phyloP scores from a whole-genome alignment of 2,329 filamentous ascomycete species.

The Didymella segeticola region DNA sequence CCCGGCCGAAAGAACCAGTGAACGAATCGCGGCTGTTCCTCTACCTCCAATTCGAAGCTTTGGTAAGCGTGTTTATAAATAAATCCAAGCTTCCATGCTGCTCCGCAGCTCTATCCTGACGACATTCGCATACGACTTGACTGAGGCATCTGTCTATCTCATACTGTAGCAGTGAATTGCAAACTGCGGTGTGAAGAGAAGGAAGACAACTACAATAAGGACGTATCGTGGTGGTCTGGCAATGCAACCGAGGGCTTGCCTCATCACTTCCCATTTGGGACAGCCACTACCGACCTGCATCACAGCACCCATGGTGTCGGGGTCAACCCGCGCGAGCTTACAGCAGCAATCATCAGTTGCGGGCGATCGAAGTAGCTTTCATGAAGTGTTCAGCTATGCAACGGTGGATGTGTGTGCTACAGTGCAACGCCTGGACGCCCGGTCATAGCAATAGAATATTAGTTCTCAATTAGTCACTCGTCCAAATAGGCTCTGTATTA shows the following conservation, averaged over 20 bases:
- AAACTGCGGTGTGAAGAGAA: neutral
- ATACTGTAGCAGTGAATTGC: neutral
- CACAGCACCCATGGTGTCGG: conserved; percentile 1
- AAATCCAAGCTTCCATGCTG: neutral
- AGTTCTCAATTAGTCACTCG: conserved; percentile 4
- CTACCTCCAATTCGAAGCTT: conserved; percentile 4
- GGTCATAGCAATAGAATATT: conserved; percentile 13
- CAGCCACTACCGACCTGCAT: conserved; percentile 4
- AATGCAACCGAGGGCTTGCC: conserved; percentile 14
- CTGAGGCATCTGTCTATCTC: neutral
- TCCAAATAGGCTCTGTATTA: conserved; percentile 8
- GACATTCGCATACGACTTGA: neutral
- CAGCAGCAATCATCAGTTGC: neutral
- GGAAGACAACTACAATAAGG: neutral
- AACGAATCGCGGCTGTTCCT: conserved; percentile 14
- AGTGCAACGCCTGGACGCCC: conserved; percentile 9
- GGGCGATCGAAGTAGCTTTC: neutral
- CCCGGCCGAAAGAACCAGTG: conserved; percentile 2
- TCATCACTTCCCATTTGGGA: conserved; percentile 11
- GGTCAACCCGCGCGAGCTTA: conserved; percentile 1
- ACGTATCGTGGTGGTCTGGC: conserved; percentile 2
- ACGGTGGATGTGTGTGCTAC: neutral
- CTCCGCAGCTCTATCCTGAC: conserved; percentile 7
- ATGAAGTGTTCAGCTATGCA: neutral
- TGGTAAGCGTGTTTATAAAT: conserved; percentile 8